Conservation (phyloP, 352 stramenopile species). For the Phytophthora vignae region DNA sequence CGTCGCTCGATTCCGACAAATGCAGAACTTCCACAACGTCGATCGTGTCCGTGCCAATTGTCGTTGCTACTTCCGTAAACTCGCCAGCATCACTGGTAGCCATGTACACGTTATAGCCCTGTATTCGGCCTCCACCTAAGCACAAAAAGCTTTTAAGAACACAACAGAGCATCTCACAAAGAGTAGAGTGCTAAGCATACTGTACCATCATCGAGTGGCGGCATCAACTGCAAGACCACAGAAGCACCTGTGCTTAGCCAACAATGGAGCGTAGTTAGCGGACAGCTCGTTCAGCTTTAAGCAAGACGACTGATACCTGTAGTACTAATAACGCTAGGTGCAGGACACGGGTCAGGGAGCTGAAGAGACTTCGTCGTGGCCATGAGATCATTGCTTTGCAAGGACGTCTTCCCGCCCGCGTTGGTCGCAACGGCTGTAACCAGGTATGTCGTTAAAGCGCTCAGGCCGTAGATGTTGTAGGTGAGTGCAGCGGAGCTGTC, state of each 20-base stretch:
- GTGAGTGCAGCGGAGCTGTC: constrained; percentile 18
- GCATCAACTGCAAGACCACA: constrained; percentile 45
- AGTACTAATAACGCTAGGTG: constrained; percentile 46
- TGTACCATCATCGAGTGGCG: constrained; percentile 56
- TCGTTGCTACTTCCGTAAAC: constrained; percentile 50
- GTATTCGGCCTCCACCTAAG: constrained; percentile 57
- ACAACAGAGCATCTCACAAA: background rate
- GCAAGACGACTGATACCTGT: constrained; percentile 31
- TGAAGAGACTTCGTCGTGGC: constrained; percentile 35
- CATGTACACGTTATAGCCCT: constrained; percentile 68
- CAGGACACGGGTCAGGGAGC: constrained; percentile 46
- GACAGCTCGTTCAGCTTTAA: background rate
- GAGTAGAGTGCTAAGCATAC: background rate
- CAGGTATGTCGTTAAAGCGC: constrained; percentile 42
- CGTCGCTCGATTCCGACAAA: constrained; percentile 27
- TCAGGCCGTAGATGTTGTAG: constrained; percentile 45
- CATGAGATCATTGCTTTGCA: constrained; percentile 26
- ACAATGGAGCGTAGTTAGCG: background rate
- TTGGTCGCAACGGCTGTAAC: constrained; percentile 48
- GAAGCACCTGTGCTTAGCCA: constrained; percentile 46
- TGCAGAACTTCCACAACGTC: constrained; percentile 47
- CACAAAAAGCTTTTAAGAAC: background rate
- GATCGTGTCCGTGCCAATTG: constrained; percentile 22
- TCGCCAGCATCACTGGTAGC: constrained; percentile 32
- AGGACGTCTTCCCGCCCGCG: constrained; percentile 14